A percentile compares a stretch with the other conserved stretches of the same genome.
phyloP scores from a whole-genome alignment of 139 green algal genomes.

The Chlamydomonas asymmetrica region DNA sequence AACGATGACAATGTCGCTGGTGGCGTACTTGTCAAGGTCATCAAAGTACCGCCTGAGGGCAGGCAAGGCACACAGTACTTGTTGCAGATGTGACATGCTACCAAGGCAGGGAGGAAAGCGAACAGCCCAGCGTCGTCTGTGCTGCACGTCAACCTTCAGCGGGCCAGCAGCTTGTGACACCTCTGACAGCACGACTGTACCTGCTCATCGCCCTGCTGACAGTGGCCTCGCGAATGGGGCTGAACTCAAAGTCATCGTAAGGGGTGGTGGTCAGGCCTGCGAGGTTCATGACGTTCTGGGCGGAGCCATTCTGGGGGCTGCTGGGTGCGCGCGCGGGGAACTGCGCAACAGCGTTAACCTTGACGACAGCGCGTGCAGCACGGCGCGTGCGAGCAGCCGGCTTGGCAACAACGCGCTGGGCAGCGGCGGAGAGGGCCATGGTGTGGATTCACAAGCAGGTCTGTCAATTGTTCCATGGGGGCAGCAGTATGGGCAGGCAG shows the following conservation, averaged over 20 bases:
- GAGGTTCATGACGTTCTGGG: no score
- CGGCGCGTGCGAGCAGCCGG: constrained; percentile 13
- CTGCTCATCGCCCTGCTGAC: no score
- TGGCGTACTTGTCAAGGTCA: constrained; percentile 87
- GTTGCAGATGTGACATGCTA: neutral
- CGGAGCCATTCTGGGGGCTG: neutral
- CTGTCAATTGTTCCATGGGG: no score
- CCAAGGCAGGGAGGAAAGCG: no score
- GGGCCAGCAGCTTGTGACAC: no score
- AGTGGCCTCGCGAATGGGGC: constrained; percentile 73
- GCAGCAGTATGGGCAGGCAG: no score
- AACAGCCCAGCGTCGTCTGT: no score
- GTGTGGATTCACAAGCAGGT: no score
- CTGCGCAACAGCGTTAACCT: constrained; percentile 32
- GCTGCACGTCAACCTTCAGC: no score
- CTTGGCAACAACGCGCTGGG: no score
- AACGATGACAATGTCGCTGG: constrained; percentile 72
- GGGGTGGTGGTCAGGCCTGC: constrained; percentile 50
- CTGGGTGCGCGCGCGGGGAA: neutral
- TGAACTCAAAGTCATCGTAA: constrained; percentile 75
- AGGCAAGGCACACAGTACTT: neutral
- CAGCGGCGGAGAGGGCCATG: no score
- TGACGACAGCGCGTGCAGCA: constrained; percentile 10
- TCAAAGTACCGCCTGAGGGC: constrained; percentile 81
- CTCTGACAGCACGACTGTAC: no score